Percentiles rank a stretch among this genome's conserved stretches.
phyloP scores from a whole-genome alignment of 116 monocot species.

The Posidonia oceanica region DNA sequence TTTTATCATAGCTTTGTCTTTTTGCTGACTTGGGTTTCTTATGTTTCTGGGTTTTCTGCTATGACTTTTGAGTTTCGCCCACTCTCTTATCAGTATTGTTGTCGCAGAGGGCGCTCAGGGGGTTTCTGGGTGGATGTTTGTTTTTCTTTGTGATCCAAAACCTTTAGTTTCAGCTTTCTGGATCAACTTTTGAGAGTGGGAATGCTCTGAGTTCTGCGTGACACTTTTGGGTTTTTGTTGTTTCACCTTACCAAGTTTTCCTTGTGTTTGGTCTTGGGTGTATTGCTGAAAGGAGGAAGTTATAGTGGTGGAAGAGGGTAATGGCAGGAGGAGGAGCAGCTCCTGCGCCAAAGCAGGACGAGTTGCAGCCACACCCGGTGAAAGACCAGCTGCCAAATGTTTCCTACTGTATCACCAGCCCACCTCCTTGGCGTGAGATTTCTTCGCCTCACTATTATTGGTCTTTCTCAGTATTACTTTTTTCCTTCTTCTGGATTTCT shows the following conservation, averaged over 20 bases:
- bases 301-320: slow-evolving; percentile 22
- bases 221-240: neutral
- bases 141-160: neutral
- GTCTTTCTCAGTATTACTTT: neutral
- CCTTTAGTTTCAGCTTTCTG: neutral
- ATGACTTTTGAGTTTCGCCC: neutral
- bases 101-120: neutral
- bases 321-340: slow-evolving; percentile 58
- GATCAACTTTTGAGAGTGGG: neutral
- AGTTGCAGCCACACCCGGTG: slow-evolving; percentile 64
- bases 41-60: neutral
- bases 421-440: slow-evolving; percentile 80
- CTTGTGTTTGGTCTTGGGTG: too few species aligned
- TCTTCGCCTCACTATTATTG: neutral
- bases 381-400: slow-evolving; percentile 72
- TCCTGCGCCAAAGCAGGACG: slow-evolving; percentile 58
- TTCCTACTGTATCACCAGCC: slow-evolving; percentile 86
- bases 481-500: neutral
- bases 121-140: neutral
- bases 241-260: too few species aligned
- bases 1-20: neutral
- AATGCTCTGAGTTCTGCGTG: neutral
- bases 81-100: neutral
- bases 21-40: neutral
- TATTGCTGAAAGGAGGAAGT: too few species aligned